Evolutionary conservation across 1,139 yeast genomes (phyloP).

Genomic region (Yamadazyma dendronema): DNA sequence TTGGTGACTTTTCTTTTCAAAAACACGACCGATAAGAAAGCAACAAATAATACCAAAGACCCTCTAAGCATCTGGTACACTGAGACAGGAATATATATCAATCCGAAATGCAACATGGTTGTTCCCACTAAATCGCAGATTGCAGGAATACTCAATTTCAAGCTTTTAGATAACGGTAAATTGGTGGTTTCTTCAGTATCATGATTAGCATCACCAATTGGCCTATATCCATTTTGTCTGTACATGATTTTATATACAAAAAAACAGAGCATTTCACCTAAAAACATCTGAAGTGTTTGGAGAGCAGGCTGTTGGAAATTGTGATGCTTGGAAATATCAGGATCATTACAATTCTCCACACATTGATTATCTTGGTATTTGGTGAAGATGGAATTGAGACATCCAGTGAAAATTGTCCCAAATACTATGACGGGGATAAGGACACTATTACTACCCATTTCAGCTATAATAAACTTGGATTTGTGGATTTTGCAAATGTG

Average conservation of each 20-base stretch:
- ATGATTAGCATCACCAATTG: conserved; percentile 16
- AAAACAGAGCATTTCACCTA: conserved; percentile 64
- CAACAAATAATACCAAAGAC: conserved; percentile 73
- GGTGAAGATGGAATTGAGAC: conserved; percentile 70
- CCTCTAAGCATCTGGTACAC: conserved; percentile 86
- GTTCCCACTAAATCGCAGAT: conserved; percentile 72
- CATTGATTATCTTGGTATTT: conserved; percentile 80
- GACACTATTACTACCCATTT: not conserved
- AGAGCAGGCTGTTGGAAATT: conserved; percentile 76
- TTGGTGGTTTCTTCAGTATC: not conserved
- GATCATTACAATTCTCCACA: conserved; percentile 54
- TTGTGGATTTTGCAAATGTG: not conserved
- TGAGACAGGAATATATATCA: conserved; percentile 76
- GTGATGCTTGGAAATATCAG: conserved; percentile 36
- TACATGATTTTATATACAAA: conserved; percentile 40
- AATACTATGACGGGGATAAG: conserved; percentile 27
- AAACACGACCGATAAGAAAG: conserved; percentile 64
- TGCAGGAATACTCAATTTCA: conserved; percentile 57
- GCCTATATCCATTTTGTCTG: conserved; percentile 18
- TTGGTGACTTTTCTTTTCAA: conserved; percentile 55
- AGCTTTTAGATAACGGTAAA: conserved; percentile 22
- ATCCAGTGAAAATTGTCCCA: conserved; percentile 66
- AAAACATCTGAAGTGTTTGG: conserved; percentile 79
- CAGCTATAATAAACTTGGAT: not conserved
- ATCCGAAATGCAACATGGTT: conserved; percentile 73